Percentiles rank a stretch among this genome's conserved stretches.
These are phyloP conservation scores for Trichophaea hybrida DNA, from an alignment of 2,329 filamentous ascomycete genomes.

Conservation along the genomic window DNA sequence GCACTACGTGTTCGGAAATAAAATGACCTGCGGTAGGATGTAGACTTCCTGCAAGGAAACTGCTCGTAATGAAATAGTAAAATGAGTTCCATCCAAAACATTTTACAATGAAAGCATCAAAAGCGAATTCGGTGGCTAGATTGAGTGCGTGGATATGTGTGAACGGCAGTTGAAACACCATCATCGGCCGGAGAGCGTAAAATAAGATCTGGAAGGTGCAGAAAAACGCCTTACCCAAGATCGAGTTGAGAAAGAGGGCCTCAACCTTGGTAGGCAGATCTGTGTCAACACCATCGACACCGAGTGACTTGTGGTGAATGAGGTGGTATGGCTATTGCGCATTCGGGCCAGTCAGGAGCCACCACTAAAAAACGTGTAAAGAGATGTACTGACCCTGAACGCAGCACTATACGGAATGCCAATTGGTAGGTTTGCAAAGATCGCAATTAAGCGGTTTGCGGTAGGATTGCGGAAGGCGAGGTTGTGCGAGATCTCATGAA, in stretches of 20 bases:
- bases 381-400: slow-evolving; percentile 52
- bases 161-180: slow-evolving; percentile 77
- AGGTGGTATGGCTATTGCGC: slow-evolving; percentile 95
- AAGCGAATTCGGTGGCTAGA: slow-evolving; percentile 57
- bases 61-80: slow-evolving; percentile 72
- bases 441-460: slow-evolving; percentile 72
- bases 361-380: not conserved
- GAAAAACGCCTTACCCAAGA: slow-evolving; percentile 96
- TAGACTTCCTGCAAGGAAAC: slow-evolving; percentile 82
- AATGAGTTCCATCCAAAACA: slow-evolving; percentile 50
- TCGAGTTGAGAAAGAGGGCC: slow-evolving; percentile 82
- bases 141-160: slow-evolving; percentile 77
- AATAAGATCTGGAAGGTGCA: slow-evolving; percentile 98
- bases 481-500: slow-evolving; percentile 98
- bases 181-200: slow-evolving; percentile 91
- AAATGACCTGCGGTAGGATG: slow-evolving; percentile 95
- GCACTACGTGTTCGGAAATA: slow-evolving; percentile 68
- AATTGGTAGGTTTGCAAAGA: slow-evolving; percentile 91
- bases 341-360: slow-evolving; percentile 31
- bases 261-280: slow-evolving; percentile 87
- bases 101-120: slow-evolving; percentile 57
- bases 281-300: slow-evolving; percentile 88
- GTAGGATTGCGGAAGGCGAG: slow-evolving; percentile 71
- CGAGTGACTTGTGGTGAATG: slow-evolving; percentile 96
- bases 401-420: slow-evolving; percentile 91